These are phyloP conservation scores for Gnomoniopsis sp. DNA, from an alignment of 2,329 filamentous ascomycete species.

Conservation along the genomic window DNA sequence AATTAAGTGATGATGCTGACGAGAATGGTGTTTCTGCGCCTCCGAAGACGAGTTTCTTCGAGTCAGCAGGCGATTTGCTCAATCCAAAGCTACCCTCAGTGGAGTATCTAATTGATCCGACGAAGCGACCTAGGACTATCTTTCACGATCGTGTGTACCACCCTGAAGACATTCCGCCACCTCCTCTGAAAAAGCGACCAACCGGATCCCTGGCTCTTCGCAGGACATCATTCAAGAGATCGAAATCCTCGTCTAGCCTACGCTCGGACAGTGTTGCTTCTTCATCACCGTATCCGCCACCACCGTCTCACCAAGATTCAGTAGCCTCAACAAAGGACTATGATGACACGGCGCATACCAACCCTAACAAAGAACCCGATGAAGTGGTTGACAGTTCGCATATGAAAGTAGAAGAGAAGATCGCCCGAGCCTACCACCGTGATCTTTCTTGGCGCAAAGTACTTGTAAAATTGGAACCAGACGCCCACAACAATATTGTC, in stretches of 20 bases:
- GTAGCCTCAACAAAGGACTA: slow-evolving; percentile 45
- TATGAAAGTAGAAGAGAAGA: slow-evolving; percentile 97
- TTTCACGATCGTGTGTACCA: slow-evolving; percentile 97
- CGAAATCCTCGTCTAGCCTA: slow-evolving; percentile 13
- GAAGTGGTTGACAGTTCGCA: slow-evolving; percentile 56
- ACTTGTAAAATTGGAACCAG: slow-evolving; percentile 88
- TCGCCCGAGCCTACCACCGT: slow-evolving; percentile 89
- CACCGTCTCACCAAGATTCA: slow-evolving; percentile 40
- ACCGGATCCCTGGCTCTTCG: slow-evolving; percentile 33
- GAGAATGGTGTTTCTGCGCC: slow-evolving; percentile 60
- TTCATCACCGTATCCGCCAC: slow-evolving; percentile 32
- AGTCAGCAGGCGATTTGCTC: slow-evolving; percentile 88
- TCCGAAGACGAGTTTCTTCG: slow-evolving; percentile 88
- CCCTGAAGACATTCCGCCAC: slow-evolving; percentile 84
- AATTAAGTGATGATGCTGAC: slow-evolving; percentile 38
- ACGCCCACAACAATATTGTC: slow-evolving; percentile 98
- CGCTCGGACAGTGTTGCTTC: slow-evolving; percentile 27
- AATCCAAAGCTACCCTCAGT: slow-evolving; percentile 82
- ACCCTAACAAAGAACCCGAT: slow-evolving; percentile 41
- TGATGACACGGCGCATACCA: slow-evolving; percentile 47
- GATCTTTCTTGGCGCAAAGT: slow-evolving; percentile 96
- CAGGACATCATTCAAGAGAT: slow-evolving; percentile 23
- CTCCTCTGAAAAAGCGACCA: slow-evolving; percentile 59
- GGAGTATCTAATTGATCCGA: slow-evolving; percentile 81
- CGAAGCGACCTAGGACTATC: slow-evolving; percentile 79